Evolutionary conservation across 495 filamentous ascomycete genomes (phyloP).

Genomic region (Xylaria nigripes): DNA sequence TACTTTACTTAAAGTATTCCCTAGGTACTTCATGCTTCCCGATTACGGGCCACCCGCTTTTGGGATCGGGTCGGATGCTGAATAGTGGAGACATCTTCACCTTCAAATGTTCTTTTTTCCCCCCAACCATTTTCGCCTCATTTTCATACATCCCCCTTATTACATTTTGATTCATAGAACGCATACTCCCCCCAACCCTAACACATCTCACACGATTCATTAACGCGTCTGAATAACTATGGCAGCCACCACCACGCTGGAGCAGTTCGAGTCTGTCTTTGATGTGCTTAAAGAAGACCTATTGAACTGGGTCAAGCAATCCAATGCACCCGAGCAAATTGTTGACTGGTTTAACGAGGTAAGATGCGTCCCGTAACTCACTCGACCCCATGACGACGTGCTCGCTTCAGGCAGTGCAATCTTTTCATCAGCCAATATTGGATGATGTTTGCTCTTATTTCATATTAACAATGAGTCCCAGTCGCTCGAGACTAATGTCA

Average conservation of each 20-base stretch:
- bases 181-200: neutral
- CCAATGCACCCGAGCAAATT: conserved; percentile 73
- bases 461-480: conserved; percentile 30
- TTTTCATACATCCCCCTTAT: too few relatives aligned
- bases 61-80: conserved; percentile 6
- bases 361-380: conserved; percentile 15
- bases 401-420: neutral
- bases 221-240: conserved; percentile 28
- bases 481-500: conserved; percentile 73
- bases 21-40: too few relatives aligned
- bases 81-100: neutral
- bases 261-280: conserved; percentile 86
- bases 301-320: conserved; percentile 61
- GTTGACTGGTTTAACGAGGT: conserved; percentile 86
- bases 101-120: conserved; percentile 2
- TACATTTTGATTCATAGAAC: neutral
- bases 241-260: conserved; percentile 59
- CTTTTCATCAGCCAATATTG: neutral
- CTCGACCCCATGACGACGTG: neutral
- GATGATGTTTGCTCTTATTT: neutral
- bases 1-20: too few relatives aligned
- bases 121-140: neutral
- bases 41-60: neutral
- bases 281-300: conserved; percentile 70
- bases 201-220: neutral